phyloP scores from a whole-genome alignment of 495 filamentous ascomycete genomes.

The Aspergillus funiculosus region DNA sequence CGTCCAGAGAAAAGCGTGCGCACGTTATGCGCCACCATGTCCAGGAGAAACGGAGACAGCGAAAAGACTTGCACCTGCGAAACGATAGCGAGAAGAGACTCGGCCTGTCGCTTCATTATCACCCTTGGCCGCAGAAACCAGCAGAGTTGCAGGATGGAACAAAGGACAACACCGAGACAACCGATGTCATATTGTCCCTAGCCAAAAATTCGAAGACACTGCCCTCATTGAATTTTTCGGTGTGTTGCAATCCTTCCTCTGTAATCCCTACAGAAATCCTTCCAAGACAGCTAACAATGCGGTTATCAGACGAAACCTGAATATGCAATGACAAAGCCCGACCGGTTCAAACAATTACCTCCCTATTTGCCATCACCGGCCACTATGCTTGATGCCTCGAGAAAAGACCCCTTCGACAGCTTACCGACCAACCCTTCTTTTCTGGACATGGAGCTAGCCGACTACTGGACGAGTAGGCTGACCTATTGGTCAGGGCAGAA shows the following conservation, averaged over 20 bases:
- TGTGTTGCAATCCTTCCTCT: not conserved
- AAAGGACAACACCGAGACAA: not conserved
- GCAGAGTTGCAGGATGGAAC: slow-evolving; percentile 5
- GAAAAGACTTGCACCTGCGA: slow-evolving; percentile 18
- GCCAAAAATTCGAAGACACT: not conserved
- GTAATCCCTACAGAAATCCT: not conserved
- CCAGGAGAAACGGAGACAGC: slow-evolving; percentile 40
- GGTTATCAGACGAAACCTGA: not conserved
- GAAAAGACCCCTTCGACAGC: slow-evolving; percentile 33
- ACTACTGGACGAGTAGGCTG: slow-evolving; percentile 35
- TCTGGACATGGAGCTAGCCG: slow-evolving; percentile 30
- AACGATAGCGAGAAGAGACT: slow-evolving; percentile 16
- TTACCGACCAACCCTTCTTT: slow-evolving; percentile 21
- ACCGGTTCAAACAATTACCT: too few species aligned
- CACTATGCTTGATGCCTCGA: slow-evolving; percentile 29
- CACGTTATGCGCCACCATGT: slow-evolving; percentile 50
- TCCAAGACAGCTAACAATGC: too few species aligned
- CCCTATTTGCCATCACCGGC: slow-evolving; percentile 20
- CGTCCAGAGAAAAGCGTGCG: slow-evolving; percentile 42
- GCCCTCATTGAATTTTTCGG: not conserved
- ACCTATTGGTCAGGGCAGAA: slow-evolving; percentile 45
- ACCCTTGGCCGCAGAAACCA: slow-evolving; percentile 24
- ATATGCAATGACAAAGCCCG: too few species aligned
- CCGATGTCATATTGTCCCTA: not conserved
- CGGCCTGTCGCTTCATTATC: slow-evolving; percentile 18